phyloP scores from a whole-genome alignment of 2,329 filamentous ascomycete genomes.

The Claviceps sp. region DNA sequence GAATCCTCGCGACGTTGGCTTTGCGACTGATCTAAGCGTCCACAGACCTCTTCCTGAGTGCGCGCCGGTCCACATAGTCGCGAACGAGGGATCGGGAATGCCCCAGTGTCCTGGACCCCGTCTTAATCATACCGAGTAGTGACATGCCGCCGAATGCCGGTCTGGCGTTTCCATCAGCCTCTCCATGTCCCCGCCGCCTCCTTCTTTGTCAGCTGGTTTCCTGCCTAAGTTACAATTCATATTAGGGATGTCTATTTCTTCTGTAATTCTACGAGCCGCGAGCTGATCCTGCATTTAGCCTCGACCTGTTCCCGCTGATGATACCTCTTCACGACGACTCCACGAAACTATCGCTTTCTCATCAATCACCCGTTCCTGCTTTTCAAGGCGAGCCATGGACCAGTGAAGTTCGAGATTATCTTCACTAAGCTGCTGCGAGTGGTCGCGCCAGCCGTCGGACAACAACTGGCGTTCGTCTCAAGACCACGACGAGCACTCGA shows the following conservation, averaged over 20 bases:
- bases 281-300: not conserved
- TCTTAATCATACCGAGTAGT: not conserved
- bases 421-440: not conserved
- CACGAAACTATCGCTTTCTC: not conserved
- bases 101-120: not conserved
- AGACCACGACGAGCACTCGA: not conserved
- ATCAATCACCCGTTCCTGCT: not conserved
- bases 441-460: not conserved
- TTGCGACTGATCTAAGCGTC: not conserved
- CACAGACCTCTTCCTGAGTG: conserved; percentile 3
- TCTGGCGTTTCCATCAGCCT: not conserved
- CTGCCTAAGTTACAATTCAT: not conserved
- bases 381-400: not conserved
- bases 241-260: not conserved
- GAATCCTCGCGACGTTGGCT: not conserved
- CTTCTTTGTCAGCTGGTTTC: not conserved
- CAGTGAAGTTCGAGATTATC: not conserved
- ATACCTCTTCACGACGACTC: not conserved
- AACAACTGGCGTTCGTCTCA: not conserved
- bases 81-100: conserved; percentile 1
- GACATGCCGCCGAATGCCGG: not conserved
- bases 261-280: not conserved
- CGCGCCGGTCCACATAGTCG: not conserved
- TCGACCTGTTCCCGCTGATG: not conserved
- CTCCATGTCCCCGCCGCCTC: not conserved